Conservation (phyloP, 805 yeast genomes). For the Metschnikowia orientalis region DNA sequence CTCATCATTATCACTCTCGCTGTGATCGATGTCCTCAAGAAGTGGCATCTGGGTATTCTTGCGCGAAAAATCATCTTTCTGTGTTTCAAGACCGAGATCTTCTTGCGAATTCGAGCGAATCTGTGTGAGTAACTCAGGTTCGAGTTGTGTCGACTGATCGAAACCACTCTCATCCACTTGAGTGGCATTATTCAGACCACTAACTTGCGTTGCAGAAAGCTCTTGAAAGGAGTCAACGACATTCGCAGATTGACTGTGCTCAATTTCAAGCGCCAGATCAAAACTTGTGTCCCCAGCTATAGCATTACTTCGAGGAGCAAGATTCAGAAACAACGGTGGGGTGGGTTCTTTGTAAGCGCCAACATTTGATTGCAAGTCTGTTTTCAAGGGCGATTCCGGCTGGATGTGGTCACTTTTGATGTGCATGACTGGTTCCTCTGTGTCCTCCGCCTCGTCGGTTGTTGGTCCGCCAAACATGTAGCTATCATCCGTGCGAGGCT, state of each 20-base stretch:
- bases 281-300: constrained; percentile 5
- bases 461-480: constrained; percentile 18
- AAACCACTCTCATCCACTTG: constrained; percentile 13
- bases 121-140: constrained; percentile 7
- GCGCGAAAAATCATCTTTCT: constrained; percentile 1
- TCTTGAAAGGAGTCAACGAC: constrained; percentile 20
- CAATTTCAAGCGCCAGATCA: constrained; percentile 6
- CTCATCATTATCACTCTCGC: constrained; percentile 17
- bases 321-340: constrained; percentile 24
- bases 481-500: constrained; percentile 14
- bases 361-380: constrained; percentile 4
- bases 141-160: constrained; percentile 9
- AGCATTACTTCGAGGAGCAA: constrained; percentile 22
- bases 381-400: constrained; percentile 10
- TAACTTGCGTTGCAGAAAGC: constrained; percentile 12
- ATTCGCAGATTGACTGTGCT: background rate
- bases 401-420: constrained; percentile 13
- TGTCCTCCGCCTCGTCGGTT: constrained; percentile 4
- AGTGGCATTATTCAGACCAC: constrained; percentile 14
- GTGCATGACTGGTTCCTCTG: constrained; percentile 15
- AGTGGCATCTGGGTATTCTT: constrained; percentile 3
- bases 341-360: constrained; percentile 4
- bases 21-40: background rate
- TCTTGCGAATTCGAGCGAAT: background rate
- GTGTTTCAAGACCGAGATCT: background rate